phyloP scores from a whole-genome alignment of 495 filamentous ascomycete genomes.

The Saxophila tyrrhenica region DNA sequence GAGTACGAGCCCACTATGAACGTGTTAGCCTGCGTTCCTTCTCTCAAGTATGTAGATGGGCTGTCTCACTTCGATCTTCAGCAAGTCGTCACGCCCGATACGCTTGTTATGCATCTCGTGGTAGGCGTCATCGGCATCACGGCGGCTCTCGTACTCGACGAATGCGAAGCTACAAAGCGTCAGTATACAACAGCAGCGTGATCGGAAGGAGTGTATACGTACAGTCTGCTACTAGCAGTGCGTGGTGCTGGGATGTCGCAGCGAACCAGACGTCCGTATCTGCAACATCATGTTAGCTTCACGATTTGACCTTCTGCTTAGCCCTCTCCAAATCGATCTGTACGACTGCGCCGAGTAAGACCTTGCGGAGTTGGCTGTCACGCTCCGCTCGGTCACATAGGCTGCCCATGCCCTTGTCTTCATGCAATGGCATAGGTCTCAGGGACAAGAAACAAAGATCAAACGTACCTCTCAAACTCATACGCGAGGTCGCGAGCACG shows the following conservation, averaged over 20 bases:
- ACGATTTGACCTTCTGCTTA: too few species aligned
- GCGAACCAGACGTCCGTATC: constrained; percentile 95
- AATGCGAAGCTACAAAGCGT: constrained; percentile 73
- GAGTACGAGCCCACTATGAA: constrained; percentile 91
- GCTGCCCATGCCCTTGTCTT: too few species aligned
- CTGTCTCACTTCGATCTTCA: constrained; percentile 87
- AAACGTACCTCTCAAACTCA: constrained; percentile 99
- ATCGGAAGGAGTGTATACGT: constrained; percentile 36
- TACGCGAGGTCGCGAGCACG: constrained; percentile 99
- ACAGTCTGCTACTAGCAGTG: constrained; percentile 87
- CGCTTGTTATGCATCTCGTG: constrained; percentile 99
- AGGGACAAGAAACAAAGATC: too few species aligned
- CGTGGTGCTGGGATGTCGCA: constrained; percentile 97
- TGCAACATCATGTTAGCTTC: constrained; percentile 31
- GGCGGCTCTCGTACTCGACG: constrained; percentile 98
- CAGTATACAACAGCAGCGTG: constrained; percentile 1
- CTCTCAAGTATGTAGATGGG: constrained; percentile 12
- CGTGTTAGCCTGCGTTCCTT: neutral
- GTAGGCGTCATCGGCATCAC: constrained; percentile 98
- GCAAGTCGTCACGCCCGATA: constrained; percentile 83
- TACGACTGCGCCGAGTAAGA: too few species aligned
- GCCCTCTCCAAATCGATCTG: too few species aligned
- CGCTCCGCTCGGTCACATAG: too few species aligned
- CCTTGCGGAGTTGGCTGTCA: too few species aligned
- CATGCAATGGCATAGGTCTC: too few species aligned